These are phyloP conservation scores for Bullera alba DNA, from an alignment of 768 basidiomycete genomes.

Conservation along the genomic window DNA sequence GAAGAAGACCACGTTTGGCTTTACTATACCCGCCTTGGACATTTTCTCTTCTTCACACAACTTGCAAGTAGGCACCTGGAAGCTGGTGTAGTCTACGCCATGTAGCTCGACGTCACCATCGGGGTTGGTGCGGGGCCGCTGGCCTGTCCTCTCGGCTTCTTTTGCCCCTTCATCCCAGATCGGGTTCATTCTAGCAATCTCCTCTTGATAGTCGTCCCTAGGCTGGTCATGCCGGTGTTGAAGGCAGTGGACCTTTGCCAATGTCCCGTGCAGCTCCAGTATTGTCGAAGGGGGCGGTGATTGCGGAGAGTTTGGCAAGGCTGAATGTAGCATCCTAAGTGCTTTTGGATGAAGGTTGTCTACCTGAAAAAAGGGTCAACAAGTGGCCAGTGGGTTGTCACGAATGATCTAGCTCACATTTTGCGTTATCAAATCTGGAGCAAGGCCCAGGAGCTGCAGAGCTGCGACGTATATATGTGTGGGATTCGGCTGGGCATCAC, in stretches of 20 bases:
- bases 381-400: background rate
- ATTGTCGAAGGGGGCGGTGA: slow-evolving; percentile 51
- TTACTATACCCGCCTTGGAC: slow-evolving; percentile 57
- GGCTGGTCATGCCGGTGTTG: slow-evolving; percentile 60
- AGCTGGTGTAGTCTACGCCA: slow-evolving; percentile 67
- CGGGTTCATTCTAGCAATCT: slow-evolving; percentile 67
- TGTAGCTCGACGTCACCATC: slow-evolving; percentile 87
- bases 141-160: slow-evolving; percentile 52
- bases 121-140: slow-evolving; percentile 70
- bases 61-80: slow-evolving; percentile 71
- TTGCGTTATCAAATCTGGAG: slow-evolving; percentile 62
- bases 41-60: slow-evolving; percentile 59
- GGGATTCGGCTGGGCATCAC: slow-evolving; percentile 75
- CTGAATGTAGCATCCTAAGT: slow-evolving; percentile 13
- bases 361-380: slow-evolving; percentile 51
- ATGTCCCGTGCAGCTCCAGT: slow-evolving; percentile 79
- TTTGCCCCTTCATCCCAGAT: slow-evolving; percentile 60
- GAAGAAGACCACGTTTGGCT: slow-evolving; percentile 79
- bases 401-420: slow-evolving; percentile 28
- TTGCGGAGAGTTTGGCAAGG: slow-evolving; percentile 46
- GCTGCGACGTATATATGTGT: slow-evolving; percentile 83
- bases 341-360: slow-evolving; percentile 89
- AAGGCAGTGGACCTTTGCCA: slow-evolving; percentile 76
- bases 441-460: slow-evolving; percentile 61
- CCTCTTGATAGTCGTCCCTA: slow-evolving; percentile 65